Base-by-base conservation (phyloP, 2,329 filamentous ascomycete genomes). In the Sclerotinia glacialis region DNA sequence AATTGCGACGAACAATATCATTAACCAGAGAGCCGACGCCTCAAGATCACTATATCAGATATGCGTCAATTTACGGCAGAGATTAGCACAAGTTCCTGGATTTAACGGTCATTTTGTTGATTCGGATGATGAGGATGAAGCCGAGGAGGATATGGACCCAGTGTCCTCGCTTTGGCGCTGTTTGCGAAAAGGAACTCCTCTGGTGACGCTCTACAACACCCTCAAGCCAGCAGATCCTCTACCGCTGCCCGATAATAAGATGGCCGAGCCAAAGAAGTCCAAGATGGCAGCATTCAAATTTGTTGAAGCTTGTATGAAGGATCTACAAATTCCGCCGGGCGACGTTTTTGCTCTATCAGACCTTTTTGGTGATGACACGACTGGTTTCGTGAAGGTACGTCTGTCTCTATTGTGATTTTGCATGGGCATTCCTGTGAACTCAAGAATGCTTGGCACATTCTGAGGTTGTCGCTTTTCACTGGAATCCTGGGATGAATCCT, bases 21-120 rank as follows among this genome's bases (percentile, higher is more conserved):
- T 99, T 83, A 99, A 99, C 80, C 91, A 94, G 79, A 91, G 92
- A 77, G 95, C 93, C 77, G 93, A 97, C 77, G 93, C 95, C 71
- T 92, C 91, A 66, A 86, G 89, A 68, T 97, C 93, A 14, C 86
- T 99, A 31, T 99, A 97, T 79, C 94, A 98, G 79, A 97, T 96
- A 78, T 98, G 95, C 78, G 85, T 96, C 72, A 88, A 89, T 64
- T 83, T 98, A 69, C 92, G 91, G 77, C 88, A 89, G 79, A 88
- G 95, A 70, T 82, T 99, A 69, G 84, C 88, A 66, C 89, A 90
- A 71, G 93, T 98, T 11, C 93, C 93, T 5, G 90, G 86, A 67
- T 97, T 98, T 76, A 88, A 92, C 69, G 82, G 83, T 23, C 89
- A 90, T 76, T 80, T 97, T 73, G 82, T 85, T 63, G 85, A 93